Conservation (phyloP, 495 filamentous ascomycete genomes). For the Penicillium cataractarum region DNA sequence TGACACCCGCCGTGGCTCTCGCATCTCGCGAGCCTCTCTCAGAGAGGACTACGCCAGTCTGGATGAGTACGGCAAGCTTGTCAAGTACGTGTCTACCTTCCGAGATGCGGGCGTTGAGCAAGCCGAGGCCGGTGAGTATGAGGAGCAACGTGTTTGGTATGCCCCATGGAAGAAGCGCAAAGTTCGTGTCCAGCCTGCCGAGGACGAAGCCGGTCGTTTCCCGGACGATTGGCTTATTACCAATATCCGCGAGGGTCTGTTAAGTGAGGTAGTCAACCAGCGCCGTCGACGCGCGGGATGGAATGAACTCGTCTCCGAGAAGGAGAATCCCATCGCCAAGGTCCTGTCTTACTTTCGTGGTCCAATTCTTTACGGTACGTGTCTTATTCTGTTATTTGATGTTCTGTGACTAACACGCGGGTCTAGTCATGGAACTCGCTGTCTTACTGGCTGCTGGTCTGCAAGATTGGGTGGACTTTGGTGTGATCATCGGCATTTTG, state of each 20-base stretch:
- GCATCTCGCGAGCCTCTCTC: conserved; percentile 45
- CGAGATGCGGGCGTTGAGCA: conserved; percentile 47
- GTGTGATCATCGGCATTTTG: conserved; percentile 81
- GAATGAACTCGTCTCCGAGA: conserved; percentile 75
- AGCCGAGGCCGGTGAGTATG: conserved; percentile 29
- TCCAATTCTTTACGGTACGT: conserved; percentile 79
- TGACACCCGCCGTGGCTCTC: conserved; percentile 29
- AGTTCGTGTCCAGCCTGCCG: conserved; percentile 49
- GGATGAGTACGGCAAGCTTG: conserved; percentile 60
- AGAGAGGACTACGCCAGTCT: conserved; percentile 42
- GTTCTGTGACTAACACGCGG: conserved; percentile 25
- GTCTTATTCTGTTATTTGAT: neutral
- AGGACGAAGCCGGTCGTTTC: conserved; percentile 46
- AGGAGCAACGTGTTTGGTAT: conserved; percentile 51
- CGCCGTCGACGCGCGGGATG: conserved; percentile 66
- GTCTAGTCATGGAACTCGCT: conserved; percentile 77
- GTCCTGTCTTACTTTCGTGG: conserved; percentile 74
- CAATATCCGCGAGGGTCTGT: conserved; percentile 66
- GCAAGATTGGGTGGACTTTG: conserved; percentile 78
- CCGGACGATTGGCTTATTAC: conserved; percentile 74
- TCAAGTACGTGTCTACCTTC: conserved; percentile 67
- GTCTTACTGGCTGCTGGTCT: conserved; percentile 76
- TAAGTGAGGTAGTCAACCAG: conserved; percentile 52
- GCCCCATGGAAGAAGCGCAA: conserved; percentile 60
- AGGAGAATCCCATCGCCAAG: conserved; percentile 73